Percentiles rank a stretch among this genome's conserved stretches.
These are phyloP conservation scores for Dryas alaskensis DNA, from an alignment of 306 rosid species.

Conservation along the genomic window DNA sequence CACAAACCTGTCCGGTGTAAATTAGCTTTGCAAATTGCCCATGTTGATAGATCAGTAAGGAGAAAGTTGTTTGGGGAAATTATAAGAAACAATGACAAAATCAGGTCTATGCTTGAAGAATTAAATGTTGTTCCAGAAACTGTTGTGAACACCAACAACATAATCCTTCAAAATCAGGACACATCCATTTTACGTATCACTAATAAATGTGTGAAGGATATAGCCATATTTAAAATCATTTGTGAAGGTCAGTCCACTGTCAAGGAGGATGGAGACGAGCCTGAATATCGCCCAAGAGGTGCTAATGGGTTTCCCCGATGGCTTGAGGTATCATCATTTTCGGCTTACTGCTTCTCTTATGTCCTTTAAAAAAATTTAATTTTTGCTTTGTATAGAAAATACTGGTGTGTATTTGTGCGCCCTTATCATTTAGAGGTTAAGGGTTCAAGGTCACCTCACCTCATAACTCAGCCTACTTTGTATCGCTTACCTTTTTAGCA, in stretches of 20 bases:
- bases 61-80: slow-evolving; percentile 79
- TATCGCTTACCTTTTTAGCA: too few species aligned
- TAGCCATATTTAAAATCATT: slow-evolving; percentile 57
- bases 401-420: too few species aligned
- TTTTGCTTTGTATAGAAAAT: too few species aligned
- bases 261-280: slow-evolving; percentile 59
- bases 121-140: slow-evolving; percentile 64
- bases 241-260: slow-evolving; percentile 65
- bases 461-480: too few species aligned
- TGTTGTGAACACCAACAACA: slow-evolving; percentile 49
- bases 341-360: background rate
- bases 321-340: slow-evolving; percentile 73
- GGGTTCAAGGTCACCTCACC: too few species aligned
- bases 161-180: slow-evolving; percentile 79
- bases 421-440: too few species aligned
- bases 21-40: slow-evolving; percentile 65
- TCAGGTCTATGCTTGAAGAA: slow-evolving; percentile 61
- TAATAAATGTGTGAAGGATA: slow-evolving; percentile 60
- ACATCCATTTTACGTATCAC: slow-evolving; percentile 50
- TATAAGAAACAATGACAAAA: slow-evolving; percentile 58
- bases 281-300: slow-evolving; percentile 58
- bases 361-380: too few species aligned
- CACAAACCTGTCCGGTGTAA: slow-evolving; percentile 98
- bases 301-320: slow-evolving; percentile 92
- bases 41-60: slow-evolving; percentile 84